phyloP scores from a whole-genome alignment of 1,139 yeast genomes.

The Pichia sp. region DNA sequence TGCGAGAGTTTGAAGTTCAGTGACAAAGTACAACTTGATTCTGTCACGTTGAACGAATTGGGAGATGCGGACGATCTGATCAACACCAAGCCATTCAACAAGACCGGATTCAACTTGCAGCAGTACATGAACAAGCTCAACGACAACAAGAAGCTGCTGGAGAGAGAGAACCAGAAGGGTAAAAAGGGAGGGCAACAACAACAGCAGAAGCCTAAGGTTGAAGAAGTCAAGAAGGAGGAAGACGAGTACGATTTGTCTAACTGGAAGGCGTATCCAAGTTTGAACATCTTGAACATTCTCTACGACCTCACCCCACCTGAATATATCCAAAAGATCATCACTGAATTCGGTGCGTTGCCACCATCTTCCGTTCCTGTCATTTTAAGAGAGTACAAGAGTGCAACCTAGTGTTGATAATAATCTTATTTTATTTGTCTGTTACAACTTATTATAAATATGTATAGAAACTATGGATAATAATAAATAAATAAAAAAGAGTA shows the following conservation, averaged over 20 bases:
- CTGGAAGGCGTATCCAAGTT: slow-evolving; percentile 62
- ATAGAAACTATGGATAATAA: not conserved
- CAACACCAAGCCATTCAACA: slow-evolving; percentile 53
- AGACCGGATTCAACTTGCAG: slow-evolving; percentile 64
- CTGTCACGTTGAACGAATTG: slow-evolving; percentile 90
- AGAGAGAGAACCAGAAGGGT: slow-evolving; percentile 21
- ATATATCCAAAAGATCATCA: slow-evolving; percentile 89
- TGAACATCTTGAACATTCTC: slow-evolving; percentile 80
- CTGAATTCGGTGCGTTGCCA: slow-evolving; percentile 95
- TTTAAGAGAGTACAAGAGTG: slow-evolving; percentile 81
- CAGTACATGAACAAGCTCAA: slow-evolving; percentile 53
- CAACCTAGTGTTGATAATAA: no score
- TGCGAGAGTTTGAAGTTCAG: slow-evolving; percentile 96
- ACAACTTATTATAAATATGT: no score
- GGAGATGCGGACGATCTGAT: slow-evolving; percentile 81
- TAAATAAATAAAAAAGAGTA: not conserved
- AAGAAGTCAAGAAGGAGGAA: slow-evolving; percentile 14
- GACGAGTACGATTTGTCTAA: slow-evolving; percentile 48
- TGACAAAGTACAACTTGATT: slow-evolving; percentile 93
- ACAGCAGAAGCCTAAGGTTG: slow-evolving; percentile 15
- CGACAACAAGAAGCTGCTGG: slow-evolving; percentile 26
- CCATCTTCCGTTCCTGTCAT: slow-evolving; percentile 98
- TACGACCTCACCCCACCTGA: slow-evolving; percentile 96
- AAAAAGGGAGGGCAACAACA: slow-evolving; percentile 22
- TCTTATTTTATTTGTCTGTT: no score